Percentiles rank a stretch among this genome's conserved stretches.
Evolutionary conservation across 495 filamentous ascomycete genomes (phyloP).

Genomic region (Xylaria scruposa): DNA sequence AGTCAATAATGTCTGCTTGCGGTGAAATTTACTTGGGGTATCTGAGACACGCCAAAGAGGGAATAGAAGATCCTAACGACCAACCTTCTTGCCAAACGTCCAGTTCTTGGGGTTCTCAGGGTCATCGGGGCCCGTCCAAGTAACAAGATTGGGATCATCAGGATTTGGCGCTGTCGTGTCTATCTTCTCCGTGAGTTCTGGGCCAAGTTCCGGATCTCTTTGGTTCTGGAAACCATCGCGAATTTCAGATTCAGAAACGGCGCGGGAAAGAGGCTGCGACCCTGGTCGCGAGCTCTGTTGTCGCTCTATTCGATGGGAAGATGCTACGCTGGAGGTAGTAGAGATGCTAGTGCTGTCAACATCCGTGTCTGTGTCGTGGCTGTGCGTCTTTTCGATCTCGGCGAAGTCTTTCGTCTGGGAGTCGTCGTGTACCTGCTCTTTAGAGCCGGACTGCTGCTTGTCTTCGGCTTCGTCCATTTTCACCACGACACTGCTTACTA

Average conservation of each 20-base stretch:
- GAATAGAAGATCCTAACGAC: too few relatives aligned
- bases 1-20: too few relatives aligned
- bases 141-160: constrained; percentile 42
- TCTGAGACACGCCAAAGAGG: too few relatives aligned
- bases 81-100: constrained; percentile 53
- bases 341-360: constrained; percentile 10
- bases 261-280: constrained; percentile 26
- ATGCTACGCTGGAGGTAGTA: constrained; percentile 5
- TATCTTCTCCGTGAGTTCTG: constrained; percentile 28
- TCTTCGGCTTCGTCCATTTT: constrained; percentile 11
- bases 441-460: not conserved
- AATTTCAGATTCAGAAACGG: constrained; percentile 34
- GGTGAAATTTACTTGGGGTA: too few relatives aligned
- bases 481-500: not conserved
- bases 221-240: constrained; percentile 42
- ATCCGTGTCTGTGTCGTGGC: constrained; percentile 18
- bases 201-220: constrained; percentile 36
- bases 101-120: constrained; percentile 68
- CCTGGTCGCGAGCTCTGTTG: constrained; percentile 14
- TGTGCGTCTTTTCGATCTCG: constrained; percentile 21
- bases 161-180: constrained; percentile 29
- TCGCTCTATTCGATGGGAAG: not conserved
- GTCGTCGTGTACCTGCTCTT: not conserved
- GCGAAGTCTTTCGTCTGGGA: not conserved
- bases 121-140: constrained; percentile 58